Conservation (phyloP, 1,284 basidiomycete genomes). For the Schizophyllum commune region DNA sequence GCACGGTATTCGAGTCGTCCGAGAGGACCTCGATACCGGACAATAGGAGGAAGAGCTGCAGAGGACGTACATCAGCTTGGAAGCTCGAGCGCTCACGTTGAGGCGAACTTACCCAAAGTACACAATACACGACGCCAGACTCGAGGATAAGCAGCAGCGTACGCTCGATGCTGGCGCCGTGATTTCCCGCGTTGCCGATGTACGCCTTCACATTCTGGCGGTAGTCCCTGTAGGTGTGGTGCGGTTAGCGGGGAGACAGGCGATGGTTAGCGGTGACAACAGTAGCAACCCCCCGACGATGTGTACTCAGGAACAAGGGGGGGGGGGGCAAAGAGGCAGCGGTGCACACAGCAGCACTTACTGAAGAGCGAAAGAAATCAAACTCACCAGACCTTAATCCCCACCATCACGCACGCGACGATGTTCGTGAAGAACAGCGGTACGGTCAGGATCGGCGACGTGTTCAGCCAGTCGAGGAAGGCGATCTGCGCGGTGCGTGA, state of each 20-base stretch:
- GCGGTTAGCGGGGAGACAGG: no score
- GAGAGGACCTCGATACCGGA: neutral
- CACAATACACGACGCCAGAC: constrained; percentile 8
- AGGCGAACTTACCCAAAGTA: constrained; percentile 8
- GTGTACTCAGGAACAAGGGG: no score
- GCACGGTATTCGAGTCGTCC: neutral
- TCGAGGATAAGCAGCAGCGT: constrained; percentile 11
- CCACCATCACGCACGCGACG: constrained; percentile 4
- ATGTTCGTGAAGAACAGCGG: constrained; percentile 10
- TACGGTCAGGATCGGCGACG: neutral
- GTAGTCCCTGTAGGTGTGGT: constrained; percentile 4
- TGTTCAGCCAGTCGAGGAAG: neutral
- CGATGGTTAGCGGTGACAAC: no score
- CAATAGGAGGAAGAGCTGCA: neutral
- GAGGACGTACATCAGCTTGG: neutral
- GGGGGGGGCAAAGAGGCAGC: no score
- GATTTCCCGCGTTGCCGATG: constrained; percentile 2
- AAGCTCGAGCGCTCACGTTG: no score
- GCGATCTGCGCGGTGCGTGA: no score
- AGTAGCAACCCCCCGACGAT: no score
- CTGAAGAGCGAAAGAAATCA: no score
- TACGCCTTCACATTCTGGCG: constrained; percentile 10
- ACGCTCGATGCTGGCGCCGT: constrained; percentile 5
- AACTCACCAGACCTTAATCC: constrained; percentile 10
- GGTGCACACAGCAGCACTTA: no score